Base-by-base conservation (phyloP, 371 early-diverging fungal genomes). In the Mortierella sp. region DNA sequence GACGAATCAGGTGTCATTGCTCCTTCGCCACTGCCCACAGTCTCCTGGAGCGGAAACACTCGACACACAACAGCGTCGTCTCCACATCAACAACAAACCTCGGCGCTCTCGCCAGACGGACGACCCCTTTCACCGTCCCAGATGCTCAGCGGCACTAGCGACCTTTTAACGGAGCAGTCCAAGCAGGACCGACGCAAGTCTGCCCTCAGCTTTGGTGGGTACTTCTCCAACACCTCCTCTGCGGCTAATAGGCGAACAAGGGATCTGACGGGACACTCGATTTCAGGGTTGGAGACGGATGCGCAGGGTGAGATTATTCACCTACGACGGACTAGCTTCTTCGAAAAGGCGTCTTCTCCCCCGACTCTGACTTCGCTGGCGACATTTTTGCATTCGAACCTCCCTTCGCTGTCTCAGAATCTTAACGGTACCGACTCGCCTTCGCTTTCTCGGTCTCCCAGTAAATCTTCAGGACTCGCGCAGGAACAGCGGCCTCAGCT, bases 151-250 rank as follows among this genome's bases (percentile, higher is more conserved):
- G 69, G 59, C 28, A 40, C 34, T 14, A 67, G 69, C 69, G 51
- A 61, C 40, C 8, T 69, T 53, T 19, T 43, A 2, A 55, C 72
- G 6, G 14, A 61, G 13, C 69, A 75, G n/a, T 50, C 75, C 48
- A 86, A 86, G 51, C 74, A 86, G 61, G 86, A 86, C 16, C 79
- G 86, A 67, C 81, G 86, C 34, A 81, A 67, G 53, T 86, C 86
- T 5, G 86, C 86, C 19, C 78, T 79, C 44, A 81, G 82, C 53
- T 81, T 86, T 48, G 86, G 85, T 10, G 81, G 82, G 0, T 86
- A 86, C 54, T 81, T 86, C 69, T 81, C 82, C 0, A 76, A 71
- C 48, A 50, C 73, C 26, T 55, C 73, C 2, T 16, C 71, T 2
- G 81, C 72, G 8, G 78, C 81, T 0, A 44, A 59, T 8, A 72